Percentiles rank a stretch among this genome's conserved stretches.
These are phyloP conservation scores for Elaeis guineensis DNA, from an alignment of 176 grass and related monocot species.

Conservation along the genomic window DNA sequence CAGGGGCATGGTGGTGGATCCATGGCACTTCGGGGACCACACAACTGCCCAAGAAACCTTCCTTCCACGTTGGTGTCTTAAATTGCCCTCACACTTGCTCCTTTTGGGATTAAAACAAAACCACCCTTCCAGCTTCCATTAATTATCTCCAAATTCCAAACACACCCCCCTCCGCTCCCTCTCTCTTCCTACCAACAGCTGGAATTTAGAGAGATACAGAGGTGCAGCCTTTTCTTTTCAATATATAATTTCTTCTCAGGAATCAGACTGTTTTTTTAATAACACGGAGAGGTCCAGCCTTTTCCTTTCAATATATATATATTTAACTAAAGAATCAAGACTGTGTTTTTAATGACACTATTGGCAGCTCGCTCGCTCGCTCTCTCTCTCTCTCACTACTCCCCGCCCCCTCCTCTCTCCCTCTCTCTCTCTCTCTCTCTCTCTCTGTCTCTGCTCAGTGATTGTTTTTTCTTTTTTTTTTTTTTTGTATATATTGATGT, in stretches of 20 bases:
- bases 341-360: no score
- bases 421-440: background rate
- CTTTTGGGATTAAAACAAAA: background rate
- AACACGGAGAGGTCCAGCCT: no score
- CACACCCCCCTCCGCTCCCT: background rate
- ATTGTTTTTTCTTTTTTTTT: no score
- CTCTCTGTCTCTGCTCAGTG: background rate
- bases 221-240: no score
- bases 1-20: constrained; percentile 8
- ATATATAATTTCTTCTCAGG: no score
- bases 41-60: background rate
- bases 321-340: no score
- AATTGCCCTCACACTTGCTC: background rate
- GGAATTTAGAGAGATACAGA: background rate
- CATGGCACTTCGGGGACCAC: constrained; percentile 7
- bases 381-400: background rate
- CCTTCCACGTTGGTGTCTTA: constrained; percentile 4
- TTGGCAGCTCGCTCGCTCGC: no score
- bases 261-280: no score
- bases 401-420: no score
- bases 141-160: background rate
- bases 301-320: no score
- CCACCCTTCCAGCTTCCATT: background rate
- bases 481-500: background rate
- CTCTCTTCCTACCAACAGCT: background rate